These are phyloP conservation scores for Saururus chinensis DNA, from an alignment of 164 flowering plant species.

Conservation along the genomic window DNA sequence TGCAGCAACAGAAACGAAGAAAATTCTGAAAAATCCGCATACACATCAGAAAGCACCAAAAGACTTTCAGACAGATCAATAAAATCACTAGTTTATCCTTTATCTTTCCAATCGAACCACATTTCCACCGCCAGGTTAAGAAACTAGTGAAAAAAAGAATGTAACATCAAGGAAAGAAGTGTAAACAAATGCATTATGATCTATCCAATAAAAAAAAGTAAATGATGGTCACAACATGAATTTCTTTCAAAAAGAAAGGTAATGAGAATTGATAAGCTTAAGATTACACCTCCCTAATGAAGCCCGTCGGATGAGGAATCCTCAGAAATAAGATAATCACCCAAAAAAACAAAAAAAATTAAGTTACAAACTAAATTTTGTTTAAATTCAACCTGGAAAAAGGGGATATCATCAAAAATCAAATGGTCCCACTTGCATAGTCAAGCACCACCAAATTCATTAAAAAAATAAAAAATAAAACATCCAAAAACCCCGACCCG, in stretches of 20 bases:
- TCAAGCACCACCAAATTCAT: background rate
- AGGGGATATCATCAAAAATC: background rate
- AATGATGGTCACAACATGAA: too few relatives aligned
- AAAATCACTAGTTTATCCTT: background rate
- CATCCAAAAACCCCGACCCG: constrained; percentile 2
- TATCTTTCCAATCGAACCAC: background rate
- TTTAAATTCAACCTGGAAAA: background rate
- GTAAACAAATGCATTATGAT: background rate
- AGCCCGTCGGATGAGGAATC: too few relatives aligned
- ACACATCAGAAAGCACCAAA: background rate
- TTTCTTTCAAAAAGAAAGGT: too few relatives aligned
- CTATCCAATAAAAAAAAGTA: background rate
- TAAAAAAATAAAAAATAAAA: background rate
- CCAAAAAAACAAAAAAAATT: too few relatives aligned
- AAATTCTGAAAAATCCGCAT: background rate
- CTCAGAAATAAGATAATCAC: too few relatives aligned
- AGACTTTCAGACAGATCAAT: background rate
- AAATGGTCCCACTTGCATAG: background rate
- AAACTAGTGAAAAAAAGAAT: too few relatives aligned
- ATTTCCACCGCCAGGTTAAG: background rate
- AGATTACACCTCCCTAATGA: too few relatives aligned
- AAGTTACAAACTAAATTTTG: background rate
- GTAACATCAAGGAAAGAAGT: background rate
- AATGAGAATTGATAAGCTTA: too few relatives aligned
- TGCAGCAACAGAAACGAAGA: constrained; percentile 14